Conservation (phyloP, 2,329 filamentous ascomycete genomes). For the Paramyrothecium sp. region DNA sequence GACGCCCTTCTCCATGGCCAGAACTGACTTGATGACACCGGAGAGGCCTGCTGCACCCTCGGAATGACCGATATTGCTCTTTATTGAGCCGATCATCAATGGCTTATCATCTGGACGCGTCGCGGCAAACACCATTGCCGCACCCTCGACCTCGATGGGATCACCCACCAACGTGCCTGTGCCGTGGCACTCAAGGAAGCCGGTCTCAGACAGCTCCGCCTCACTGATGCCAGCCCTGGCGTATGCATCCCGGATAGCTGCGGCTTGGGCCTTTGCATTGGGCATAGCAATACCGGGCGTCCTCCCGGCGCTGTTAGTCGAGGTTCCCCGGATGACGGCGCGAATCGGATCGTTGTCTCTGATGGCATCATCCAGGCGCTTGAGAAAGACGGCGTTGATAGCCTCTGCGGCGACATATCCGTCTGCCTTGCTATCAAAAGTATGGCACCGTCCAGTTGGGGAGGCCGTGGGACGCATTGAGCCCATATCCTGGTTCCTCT, state of each 20-base stretch:
- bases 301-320: constrained; percentile 26
- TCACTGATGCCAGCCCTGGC: constrained; percentile 17
- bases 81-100: constrained; percentile 29
- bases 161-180: constrained; percentile 38
- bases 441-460: constrained; percentile 21
- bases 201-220: constrained; percentile 16
- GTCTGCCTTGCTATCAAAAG: constrained; percentile 33
- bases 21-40: constrained; percentile 24
- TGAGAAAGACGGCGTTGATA: constrained; percentile 37
- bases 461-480: constrained; percentile 35
- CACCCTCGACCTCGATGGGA: constrained; percentile 29
- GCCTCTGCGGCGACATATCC: constrained; percentile 48
- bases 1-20: constrained; percentile 21
- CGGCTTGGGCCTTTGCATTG: constrained; percentile 24
- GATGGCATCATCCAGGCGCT: constrained; percentile 40
- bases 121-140: constrained; percentile 20
- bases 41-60: constrained; percentile 26
- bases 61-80: constrained; percentile 29
- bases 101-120: constrained; percentile 7
- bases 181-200: constrained; percentile 37
- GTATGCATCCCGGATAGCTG: constrained; percentile 27
- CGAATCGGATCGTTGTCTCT: constrained; percentile 36
- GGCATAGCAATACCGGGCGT: constrained; percentile 33
- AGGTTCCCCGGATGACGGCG: constrained; percentile 26
- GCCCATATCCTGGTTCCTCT: constrained; percentile 40